A percentile compares a stretch with the other conserved stretches of the same genome.
Evolutionary conservation across 371 early-diverging fungal genomes (phyloP).

Genomic region (Circinella minor): DNA sequence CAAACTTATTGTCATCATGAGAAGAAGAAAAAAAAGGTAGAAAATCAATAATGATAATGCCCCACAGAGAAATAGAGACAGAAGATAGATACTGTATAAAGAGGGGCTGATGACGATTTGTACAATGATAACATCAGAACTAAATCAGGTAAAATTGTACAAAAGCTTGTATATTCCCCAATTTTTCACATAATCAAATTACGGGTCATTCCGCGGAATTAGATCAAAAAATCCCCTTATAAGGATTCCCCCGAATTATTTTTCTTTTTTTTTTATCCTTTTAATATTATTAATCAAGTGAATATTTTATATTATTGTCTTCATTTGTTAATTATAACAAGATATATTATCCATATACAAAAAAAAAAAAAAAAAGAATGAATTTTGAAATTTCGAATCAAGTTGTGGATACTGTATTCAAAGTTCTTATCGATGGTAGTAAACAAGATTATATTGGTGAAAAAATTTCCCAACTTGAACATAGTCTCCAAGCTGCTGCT

Average conservation of each 20-base stretch:
- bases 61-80: no score
- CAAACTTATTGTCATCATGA: neutral
- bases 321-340: neutral
- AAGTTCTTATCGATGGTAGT: constrained; percentile 53
- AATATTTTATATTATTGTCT: no score
- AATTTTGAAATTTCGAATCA: constrained; percentile 14
- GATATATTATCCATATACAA: no score
- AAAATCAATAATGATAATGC: no score
- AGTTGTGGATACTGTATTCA: constrained; percentile 41
- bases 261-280: neutral
- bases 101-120: no score
- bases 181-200: neutral
- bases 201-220: constrained; percentile 1
- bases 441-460: constrained; percentile 59
- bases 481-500: constrained; percentile 56
- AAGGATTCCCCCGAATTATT: neutral
- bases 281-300: neutral
- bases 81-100: no score
- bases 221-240: neutral
- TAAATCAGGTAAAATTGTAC: neutral
- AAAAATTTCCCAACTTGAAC: constrained; percentile 58
- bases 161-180: neutral
- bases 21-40: neutral
- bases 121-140: neutral
- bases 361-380: constrained; percentile 13